Conservation (phyloP, 2,329 filamentous ascomycete genomes). For the Leptodontidium sp. region DNA sequence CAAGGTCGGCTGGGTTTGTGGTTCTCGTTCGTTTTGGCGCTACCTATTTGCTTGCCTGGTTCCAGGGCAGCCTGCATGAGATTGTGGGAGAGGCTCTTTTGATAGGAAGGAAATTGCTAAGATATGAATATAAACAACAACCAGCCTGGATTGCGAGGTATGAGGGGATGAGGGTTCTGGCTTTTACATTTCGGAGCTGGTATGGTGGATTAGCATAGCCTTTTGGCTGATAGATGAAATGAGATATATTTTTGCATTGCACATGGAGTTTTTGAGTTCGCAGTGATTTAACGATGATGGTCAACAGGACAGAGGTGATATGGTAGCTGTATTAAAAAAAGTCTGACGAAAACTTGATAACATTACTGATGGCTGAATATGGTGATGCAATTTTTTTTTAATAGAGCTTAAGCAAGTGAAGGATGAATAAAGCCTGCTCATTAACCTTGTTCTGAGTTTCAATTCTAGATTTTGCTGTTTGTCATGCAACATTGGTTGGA, state of each 20-base stretch:
- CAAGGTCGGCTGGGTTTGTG: constrained; percentile 34
- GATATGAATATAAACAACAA: constrained; percentile 37
- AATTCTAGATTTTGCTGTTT: too few species aligned
- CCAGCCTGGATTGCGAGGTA: constrained; percentile 43
- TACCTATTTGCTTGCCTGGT: constrained; percentile 18
- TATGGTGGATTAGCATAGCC: constrained; percentile 27
- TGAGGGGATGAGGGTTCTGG: constrained; percentile 36
- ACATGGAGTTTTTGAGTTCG: background rate
- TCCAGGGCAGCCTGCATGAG: constrained; percentile 25
- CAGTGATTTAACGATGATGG: background rate
- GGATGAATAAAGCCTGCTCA: too few species aligned
- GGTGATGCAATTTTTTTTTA: too few species aligned
- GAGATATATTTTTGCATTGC: constrained; percentile 25
- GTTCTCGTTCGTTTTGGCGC: constrained; percentile 38
- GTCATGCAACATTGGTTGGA: too few species aligned
- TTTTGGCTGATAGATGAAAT: constrained; percentile 29
- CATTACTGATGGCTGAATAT: too few species aligned
- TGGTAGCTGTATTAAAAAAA: too few species aligned
- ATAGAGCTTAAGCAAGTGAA: too few species aligned
- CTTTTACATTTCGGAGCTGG: constrained; percentile 28
- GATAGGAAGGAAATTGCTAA: constrained; percentile 37
- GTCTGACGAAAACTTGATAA: too few species aligned
- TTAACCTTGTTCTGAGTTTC: too few species aligned
- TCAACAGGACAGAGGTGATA: background rate
- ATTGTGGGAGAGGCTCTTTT: constrained; percentile 23